Conservation (phyloP, 495 filamentous ascomycete genomes). For the Neurospora africana region DNA sequence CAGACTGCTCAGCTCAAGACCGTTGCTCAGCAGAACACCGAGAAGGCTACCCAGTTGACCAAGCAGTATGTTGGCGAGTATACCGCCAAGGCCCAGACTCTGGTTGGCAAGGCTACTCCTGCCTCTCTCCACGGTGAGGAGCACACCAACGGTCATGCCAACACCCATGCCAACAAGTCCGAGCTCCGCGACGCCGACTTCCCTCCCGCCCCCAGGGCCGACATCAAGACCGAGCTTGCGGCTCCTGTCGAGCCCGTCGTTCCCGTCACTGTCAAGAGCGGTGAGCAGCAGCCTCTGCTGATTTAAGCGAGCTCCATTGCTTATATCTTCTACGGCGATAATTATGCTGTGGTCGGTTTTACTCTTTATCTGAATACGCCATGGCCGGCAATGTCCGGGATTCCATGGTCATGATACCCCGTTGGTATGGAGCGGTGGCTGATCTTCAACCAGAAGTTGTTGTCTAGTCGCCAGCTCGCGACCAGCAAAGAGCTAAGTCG, state of each 20-base stretch:
- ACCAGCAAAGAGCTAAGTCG: neutral
- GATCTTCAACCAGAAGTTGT: neutral
- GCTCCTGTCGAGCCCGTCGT: slow-evolving; percentile 10
- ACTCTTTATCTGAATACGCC: neutral
- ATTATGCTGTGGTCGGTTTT: neutral
- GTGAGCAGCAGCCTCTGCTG: slow-evolving; percentile 30
- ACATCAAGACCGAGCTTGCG: slow-evolving; percentile 4
- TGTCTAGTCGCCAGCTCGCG: neutral
- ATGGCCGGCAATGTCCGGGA: neutral
- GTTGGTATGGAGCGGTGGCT: neutral
- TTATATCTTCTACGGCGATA: neutral
- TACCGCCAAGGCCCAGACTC: slow-evolving; percentile 70
- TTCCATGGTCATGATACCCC: neutral
- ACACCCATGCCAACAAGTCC: slow-evolving; percentile 27
- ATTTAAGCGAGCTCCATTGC: slow-evolving; percentile 12
- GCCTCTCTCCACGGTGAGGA: slow-evolving; percentile 21
- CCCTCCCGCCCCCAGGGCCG: slow-evolving; percentile 48
- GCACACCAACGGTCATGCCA: slow-evolving; percentile 18
- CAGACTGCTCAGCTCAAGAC: slow-evolving; percentile 75
- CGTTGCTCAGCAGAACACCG: slow-evolving; percentile 71
- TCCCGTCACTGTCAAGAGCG: slow-evolving; percentile 5
- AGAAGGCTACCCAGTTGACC: slow-evolving; percentile 61
- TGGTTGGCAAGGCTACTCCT: slow-evolving; percentile 37
- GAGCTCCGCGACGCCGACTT: slow-evolving; percentile 42
- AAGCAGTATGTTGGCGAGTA: slow-evolving; percentile 78